Percentiles rank a stretch among this genome's conserved stretches.
Evolutionary conservation across 1,284 basidiomycete genomes (phyloP).

Genomic region (Sphaerobolus stellatus): DNA sequence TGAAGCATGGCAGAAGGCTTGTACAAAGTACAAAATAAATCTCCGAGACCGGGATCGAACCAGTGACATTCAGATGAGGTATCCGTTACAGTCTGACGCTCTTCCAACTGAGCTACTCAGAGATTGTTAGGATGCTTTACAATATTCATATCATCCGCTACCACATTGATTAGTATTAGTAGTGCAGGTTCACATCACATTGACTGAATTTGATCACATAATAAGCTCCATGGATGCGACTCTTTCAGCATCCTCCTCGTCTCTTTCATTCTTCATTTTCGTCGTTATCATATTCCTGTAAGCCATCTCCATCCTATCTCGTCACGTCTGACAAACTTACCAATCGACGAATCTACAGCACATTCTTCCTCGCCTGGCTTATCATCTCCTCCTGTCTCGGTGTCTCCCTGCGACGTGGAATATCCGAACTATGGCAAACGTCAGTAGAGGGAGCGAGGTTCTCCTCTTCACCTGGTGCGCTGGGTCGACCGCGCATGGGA

Average conservation of each 20-base stretch:
- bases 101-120: slow-evolving; percentile 75
- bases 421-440: slow-evolving; percentile 7
- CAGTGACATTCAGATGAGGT: slow-evolving; percentile 58
- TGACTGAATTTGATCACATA: not conserved
- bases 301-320: not conserved
- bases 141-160: not conserved
- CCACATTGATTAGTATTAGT: not conserved
- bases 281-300: slow-evolving; percentile 1
- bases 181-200: not conserved
- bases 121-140: slow-evolving; percentile 26
- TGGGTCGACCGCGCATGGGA: not conserved
- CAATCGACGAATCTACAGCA: not conserved
- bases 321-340: not conserved
- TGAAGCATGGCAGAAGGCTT: no score
- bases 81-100: slow-evolving; percentile 73
- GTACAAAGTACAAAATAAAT: slow-evolving; percentile 22
- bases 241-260: not conserved
- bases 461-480: not conserved
- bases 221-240: not conserved
- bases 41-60: slow-evolving; percentile 65
- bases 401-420: not conserved
- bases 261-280: slow-evolving; percentile 3
- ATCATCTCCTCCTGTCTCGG: slow-evolving; percentile 12
- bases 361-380: slow-evolving; percentile 3
- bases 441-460: not conserved